Base-by-base conservation (phyloP, 352 stramenopile species). In the Phytophthora sansomeana region DNA sequence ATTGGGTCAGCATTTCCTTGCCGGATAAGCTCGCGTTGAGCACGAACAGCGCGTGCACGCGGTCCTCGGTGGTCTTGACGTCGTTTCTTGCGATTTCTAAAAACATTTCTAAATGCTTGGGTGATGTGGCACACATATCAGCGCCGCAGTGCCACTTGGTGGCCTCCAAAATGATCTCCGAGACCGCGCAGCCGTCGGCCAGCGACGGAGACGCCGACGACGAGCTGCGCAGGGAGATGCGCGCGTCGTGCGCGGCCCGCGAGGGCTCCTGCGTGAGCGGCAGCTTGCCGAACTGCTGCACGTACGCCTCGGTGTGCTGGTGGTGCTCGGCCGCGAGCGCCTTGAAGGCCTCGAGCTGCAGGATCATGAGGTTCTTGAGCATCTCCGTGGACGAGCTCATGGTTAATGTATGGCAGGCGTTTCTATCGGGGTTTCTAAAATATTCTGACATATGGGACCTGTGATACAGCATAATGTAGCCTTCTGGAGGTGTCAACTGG, bases 231-330 rank as follows among this genome's bases (percentile, higher is more conserved):
- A 91, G 55, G 11, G 62, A n/a, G 24, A 91, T 58, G 11, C 57
- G 68, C 3, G 50, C 60, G 24, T 46, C 50, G 52, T 77, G 65
- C 2, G 50, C 41, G 0, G 56, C 62, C 1, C 57, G 33, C 24
- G 56, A 39, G 13, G 64, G 63, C 28, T 74, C 59, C 30, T 72
- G 60, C 1, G 80, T 70, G 39, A 91, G 61, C 47, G 85, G 85
- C 13, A 90, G 66, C 14, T 67, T 48, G n/a, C 69, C 68, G 6
- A 78, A 81, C 29, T 87, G 76, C 58, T 89, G 75, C 21, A 92
- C 69, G 41, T 79, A 92, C 2, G 77, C 72, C 63, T 92, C 83
- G 0, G 80, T 67, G 29, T 94, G 85, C 58, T 91, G 83, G 63
- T 92, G 82, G 56, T 80, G 80, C 64, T 91, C 81, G 16, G 39